phyloP scores from a whole-genome alignment of 148 eudicot species.

The Beta vulgaris region DNA sequence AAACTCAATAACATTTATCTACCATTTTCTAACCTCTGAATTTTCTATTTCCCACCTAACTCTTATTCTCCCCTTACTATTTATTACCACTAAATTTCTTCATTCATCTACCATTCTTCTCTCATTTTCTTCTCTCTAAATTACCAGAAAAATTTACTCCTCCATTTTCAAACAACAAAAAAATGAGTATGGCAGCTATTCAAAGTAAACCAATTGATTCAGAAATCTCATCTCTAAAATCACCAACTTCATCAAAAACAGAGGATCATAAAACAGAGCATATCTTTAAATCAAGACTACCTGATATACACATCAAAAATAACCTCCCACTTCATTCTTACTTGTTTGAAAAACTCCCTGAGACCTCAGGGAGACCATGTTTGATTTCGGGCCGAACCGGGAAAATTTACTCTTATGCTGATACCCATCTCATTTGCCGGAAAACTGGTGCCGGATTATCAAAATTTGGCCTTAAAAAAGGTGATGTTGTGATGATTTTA shows the following conservation, averaged over 20 bases:
- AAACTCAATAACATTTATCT: neutral
- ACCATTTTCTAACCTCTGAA: neutral
- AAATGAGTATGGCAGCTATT: conserved; percentile 32
- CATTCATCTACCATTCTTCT: neutral
- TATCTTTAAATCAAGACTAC: conserved; percentile 38
- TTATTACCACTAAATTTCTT: neutral
- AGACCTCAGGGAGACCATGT: conserved; percentile 39
- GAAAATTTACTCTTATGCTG: conserved; percentile 40
- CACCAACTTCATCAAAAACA: neutral
- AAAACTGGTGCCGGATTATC: conserved; percentile 52
- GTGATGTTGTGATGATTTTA: conserved; percentile 66
- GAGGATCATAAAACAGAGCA: conserved; percentile 18
- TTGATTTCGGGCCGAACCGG: conserved; percentile 48
- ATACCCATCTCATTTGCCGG: conserved; percentile 57
- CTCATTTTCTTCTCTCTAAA: neutral
- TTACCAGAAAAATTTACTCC: neutral
- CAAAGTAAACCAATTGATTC: neutral
- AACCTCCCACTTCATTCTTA: conserved; percentile 47
- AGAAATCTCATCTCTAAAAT: neutral
- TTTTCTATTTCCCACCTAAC: conserved; percentile 10
- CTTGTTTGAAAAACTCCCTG: conserved; percentile 43
- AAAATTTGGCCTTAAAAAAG: conserved; percentile 41
- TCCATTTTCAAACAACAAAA: neutral
- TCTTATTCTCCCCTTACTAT: neutral
- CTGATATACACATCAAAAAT: conserved; percentile 33